Conservation (phyloP, 257 asterid species). For the Agastache rugosa region DNA sequence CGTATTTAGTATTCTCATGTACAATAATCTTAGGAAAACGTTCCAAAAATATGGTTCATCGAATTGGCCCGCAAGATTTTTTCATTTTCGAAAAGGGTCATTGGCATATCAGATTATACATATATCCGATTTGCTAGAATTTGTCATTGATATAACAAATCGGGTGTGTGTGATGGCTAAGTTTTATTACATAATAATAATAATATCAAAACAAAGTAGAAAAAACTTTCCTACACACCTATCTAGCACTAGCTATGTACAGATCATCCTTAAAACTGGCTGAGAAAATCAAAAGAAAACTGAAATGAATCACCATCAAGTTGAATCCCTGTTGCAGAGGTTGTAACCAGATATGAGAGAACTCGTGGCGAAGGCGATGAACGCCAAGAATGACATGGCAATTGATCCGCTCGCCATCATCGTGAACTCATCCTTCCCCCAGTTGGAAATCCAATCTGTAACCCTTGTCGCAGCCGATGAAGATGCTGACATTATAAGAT, state of each 20-base stretch:
- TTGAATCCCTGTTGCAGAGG: slow-evolving; percentile 58
- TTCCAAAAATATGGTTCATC: too few species aligned
- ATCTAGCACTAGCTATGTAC: slow-evolving; percentile 34
- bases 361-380: slow-evolving; percentile 70
- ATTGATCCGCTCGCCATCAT: slow-evolving; percentile 80
- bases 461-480: slow-evolving; percentile 89
- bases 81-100: too few species aligned
- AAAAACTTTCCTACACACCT: slow-evolving; percentile 6
- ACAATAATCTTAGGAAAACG: too few species aligned
- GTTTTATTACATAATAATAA: too few species aligned
- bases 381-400: slow-evolving; percentile 77
- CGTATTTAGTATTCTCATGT: too few species aligned
- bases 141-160: too few species aligned
- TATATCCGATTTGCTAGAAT: too few species aligned
- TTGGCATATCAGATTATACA: too few species aligned
- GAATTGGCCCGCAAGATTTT: too few species aligned
- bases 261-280: not conserved
- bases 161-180: too few species aligned
- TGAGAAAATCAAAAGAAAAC: not conserved
- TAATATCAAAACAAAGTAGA: not conserved
- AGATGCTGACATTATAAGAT: slow-evolving; percentile 86
- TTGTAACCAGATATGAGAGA: slow-evolving; percentile 70
- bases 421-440: slow-evolving; percentile 89
- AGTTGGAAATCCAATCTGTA: slow-evolving; percentile 75
- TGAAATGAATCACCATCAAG: slow-evolving; percentile 29